Evolutionary conservation across 129 eudicot genomes (phyloP), one percentile per base, ranked within the genome.

Genomic region (Pulicaria dysenterica): DNA sequence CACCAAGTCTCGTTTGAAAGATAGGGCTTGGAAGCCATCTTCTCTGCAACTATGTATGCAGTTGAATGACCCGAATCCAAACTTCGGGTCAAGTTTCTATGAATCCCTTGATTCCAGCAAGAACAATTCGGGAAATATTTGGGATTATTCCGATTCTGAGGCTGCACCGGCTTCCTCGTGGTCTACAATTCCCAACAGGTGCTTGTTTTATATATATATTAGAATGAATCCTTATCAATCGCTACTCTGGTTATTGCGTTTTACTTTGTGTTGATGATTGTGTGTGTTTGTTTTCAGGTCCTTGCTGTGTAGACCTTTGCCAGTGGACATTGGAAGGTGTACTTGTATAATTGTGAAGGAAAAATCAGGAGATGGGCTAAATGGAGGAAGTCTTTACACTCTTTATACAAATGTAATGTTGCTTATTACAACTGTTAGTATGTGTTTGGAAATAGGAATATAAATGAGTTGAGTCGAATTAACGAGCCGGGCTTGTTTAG

Each of bases 121-220:
- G 43, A 74, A 86, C 13, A 76, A 72, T 79, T 85, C 96, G 6
- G 91, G 61, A 0, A 85, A 87, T 69, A 81, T 90, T 63, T 94
- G 99, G 99, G 97, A 94, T 46, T 80, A 84, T 76, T 94, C 99
- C 2, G 99, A 94, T 81, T 90, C 97, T 1, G 99, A 94, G 57
- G 82, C 99, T 77, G 99, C 99, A 4, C 99, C 99, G 0, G 99
- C 86, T 83, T 88, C 99, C 8, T 88, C 99, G 0, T 94, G 99
- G 99, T 86, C 97, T 63, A 86, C 95, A 5, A 44, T 94, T 58
- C 97, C 99, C 24, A 94, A 94, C 46, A 90, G 99, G 99, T 90
- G 14, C 24, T 69, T 45, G 1, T 44, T 42, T n/a, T n/a, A n/a
- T n/a, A 24, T 24, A 24, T 24, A 24, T 24, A 24, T 24, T 2